Evolutionary conservation across 2,329 filamentous ascomycete genomes (phyloP).

Genomic region (Decorospora gaudefroyi): DNA sequence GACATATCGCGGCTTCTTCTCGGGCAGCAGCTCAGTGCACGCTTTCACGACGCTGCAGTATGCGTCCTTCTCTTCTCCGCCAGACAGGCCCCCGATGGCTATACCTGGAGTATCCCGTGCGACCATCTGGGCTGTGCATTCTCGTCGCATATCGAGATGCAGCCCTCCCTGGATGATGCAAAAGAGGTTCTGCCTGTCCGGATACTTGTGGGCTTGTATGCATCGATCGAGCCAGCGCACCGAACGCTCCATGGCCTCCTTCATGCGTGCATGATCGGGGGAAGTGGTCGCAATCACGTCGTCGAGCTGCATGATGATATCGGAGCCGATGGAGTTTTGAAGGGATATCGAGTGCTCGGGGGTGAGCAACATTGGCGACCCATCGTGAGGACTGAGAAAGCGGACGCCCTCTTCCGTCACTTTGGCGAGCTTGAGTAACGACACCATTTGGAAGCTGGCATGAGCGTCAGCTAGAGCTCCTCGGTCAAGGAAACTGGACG

Average conservation of each 20-base stretch:
- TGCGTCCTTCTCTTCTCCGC: slow-evolving; percentile 90
- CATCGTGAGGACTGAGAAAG: slow-evolving; percentile 95
- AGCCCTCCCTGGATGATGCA: slow-evolving; percentile 98
- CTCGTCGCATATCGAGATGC: slow-evolving; percentile 79
- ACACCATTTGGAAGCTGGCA: slow-evolving; percentile 96
- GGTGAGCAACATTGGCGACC: slow-evolving; percentile 92
- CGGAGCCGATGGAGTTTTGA: slow-evolving; percentile 95
- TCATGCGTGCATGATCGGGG: slow-evolving; percentile 83
- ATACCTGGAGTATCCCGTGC: slow-evolving; percentile 91
- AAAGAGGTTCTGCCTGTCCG: slow-evolving; percentile 86
- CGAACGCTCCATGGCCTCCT: slow-evolving; percentile 91
- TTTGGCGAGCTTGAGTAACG: slow-evolving; percentile 85
- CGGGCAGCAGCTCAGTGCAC: slow-evolving; percentile 82
- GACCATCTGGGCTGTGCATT: slow-evolving; percentile 88
- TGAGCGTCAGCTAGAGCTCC: slow-evolving; percentile 33
- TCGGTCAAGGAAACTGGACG: slow-evolving; percentile 20
- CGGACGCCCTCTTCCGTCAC: slow-evolving; percentile 95
- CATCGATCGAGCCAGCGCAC: slow-evolving; percentile 96
- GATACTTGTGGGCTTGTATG: slow-evolving; percentile 84
- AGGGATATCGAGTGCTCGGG: slow-evolving; percentile 95
- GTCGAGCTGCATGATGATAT: slow-evolving; percentile 99
- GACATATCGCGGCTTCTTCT: slow-evolving; percentile 94
- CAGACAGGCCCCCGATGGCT: slow-evolving; percentile 91
- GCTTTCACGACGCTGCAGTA: slow-evolving; percentile 89
- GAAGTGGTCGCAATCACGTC: slow-evolving; percentile 97